Evolutionary conservation across 208 protist species (phyloP).

Genomic region (Trypanosoma lewisi): DNA sequence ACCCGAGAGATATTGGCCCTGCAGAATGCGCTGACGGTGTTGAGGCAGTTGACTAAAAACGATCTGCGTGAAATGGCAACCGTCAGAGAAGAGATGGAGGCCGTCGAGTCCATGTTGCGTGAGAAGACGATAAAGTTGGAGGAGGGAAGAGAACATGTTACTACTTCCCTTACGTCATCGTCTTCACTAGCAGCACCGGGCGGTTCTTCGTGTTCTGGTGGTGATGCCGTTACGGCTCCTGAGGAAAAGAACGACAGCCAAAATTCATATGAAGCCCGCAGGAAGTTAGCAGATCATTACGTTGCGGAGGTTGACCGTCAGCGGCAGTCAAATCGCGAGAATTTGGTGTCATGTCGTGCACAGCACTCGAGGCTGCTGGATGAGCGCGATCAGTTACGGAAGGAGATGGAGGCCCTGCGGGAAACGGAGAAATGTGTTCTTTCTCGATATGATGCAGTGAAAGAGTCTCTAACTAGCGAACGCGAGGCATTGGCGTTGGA

Average conservation of each 20-base stretch:
- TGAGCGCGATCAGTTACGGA: conserved; percentile 32
- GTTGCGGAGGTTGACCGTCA: conserved; percentile 25
- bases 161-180: conserved; percentile 15
- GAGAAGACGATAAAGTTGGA: conserved; percentile 29
- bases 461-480: conserved; percentile 18
- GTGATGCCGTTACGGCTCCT: no score
- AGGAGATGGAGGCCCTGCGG: conserved; percentile 36
- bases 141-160: conserved; percentile 15
- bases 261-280: conserved; percentile 25
- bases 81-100: conserved; percentile 22
- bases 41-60: conserved; percentile 21
- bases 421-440: conserved; percentile 43
- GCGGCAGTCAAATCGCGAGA: conserved; percentile 9
- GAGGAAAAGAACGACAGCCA: no score
- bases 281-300: conserved; percentile 34
- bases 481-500: conserved; percentile 22
- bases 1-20: conserved; percentile 52
- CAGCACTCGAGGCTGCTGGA: conserved; percentile 24
- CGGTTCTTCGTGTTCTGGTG: neutral
- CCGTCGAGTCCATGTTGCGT: conserved; percentile 32
- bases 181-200: neutral
- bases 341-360: conserved; percentile 19
- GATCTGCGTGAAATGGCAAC: neutral
- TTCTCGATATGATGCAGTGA: conserved; percentile 28
- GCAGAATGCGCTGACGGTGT: conserved; percentile 38